Percentiles rank a stretch among this genome's conserved stretches.
These are phyloP conservation scores for Ensete ventricosum DNA, from an alignment of 176 grass and related monocot species.

Conservation along the genomic window DNA sequence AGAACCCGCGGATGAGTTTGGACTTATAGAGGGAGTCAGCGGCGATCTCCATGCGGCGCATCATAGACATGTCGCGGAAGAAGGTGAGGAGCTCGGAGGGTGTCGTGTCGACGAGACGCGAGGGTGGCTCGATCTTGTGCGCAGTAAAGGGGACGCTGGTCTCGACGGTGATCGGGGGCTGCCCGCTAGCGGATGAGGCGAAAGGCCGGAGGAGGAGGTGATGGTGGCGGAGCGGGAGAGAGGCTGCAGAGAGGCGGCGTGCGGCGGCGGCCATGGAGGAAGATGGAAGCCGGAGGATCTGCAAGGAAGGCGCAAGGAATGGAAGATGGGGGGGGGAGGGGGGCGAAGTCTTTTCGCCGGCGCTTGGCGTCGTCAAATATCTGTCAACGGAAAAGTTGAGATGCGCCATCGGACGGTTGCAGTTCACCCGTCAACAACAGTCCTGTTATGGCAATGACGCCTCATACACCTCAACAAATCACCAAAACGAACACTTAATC, in stretches of 20 bases:
- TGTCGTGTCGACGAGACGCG: conserved; percentile 27
- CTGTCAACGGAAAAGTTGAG: no score
- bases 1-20: conserved; percentile 94
- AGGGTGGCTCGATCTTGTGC: conserved; percentile 43
- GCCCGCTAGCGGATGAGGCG: conserved; percentile 27
- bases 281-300: not conserved
- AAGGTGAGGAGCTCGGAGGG: conserved; percentile 35
- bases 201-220: conserved; percentile 27
- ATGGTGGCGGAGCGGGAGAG: conserved; percentile 17
- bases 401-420: no score
- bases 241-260: not conserved
- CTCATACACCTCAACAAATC: no score
- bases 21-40: conserved; percentile 95
- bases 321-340: not conserved
- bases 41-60: conserved; percentile 80
- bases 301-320: not conserved
- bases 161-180: conserved; percentile 37
- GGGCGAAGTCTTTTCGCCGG: no score
- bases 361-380: no score
- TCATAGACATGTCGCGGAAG: conserved; percentile 59
- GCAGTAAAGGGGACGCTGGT: conserved; percentile 55
- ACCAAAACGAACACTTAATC: no score
- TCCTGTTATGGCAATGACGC: no score
- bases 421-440: no score
- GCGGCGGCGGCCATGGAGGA: conserved; percentile 2